phyloP scores from a whole-genome alignment of 306 rosid genomes.

The Boehmeria nivea region DNA sequence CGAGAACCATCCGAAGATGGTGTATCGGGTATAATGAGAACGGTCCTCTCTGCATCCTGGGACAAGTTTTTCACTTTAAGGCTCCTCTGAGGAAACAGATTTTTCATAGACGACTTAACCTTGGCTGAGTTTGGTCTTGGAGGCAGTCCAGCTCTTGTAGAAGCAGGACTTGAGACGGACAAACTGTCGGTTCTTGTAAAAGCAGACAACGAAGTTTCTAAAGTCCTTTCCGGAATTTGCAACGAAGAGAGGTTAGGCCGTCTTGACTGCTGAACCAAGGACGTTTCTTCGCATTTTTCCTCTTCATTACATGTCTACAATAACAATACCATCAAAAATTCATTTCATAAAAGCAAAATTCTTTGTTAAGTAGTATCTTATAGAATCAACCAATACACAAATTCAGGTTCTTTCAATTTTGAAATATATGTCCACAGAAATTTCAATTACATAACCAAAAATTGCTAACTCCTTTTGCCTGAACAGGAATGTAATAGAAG shows the following conservation, averaged over 20 bases:
- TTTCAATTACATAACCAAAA: not conserved
- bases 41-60: conserved; percentile 48
- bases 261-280: conserved; percentile 39
- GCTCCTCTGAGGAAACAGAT: conserved; percentile 55
- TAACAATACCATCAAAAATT: conserved; percentile 16
- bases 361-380: no score
- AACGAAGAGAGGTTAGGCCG: conserved; percentile 54
- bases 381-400: no score
- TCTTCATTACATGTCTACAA: conserved; percentile 32
- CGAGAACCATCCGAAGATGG: conserved; percentile 35
- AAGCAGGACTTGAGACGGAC: conserved; percentile 46
- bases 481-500: not conserved
- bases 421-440: no score
- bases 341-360: no score
- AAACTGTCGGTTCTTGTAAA: conserved; percentile 42
- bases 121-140: conserved; percentile 62
- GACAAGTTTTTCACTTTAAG: conserved; percentile 37
- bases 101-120: conserved; percentile 47
- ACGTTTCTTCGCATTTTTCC: conserved; percentile 29
- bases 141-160: conserved; percentile 58
- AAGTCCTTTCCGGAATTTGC: conserved; percentile 60
- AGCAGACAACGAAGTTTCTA: conserved; percentile 50
- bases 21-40: conserved; percentile 56
- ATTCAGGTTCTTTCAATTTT: no score
- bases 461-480: not conserved